Conservation (phyloP, 768 basidiomycete genomes). For the Russula compacta region DNA sequence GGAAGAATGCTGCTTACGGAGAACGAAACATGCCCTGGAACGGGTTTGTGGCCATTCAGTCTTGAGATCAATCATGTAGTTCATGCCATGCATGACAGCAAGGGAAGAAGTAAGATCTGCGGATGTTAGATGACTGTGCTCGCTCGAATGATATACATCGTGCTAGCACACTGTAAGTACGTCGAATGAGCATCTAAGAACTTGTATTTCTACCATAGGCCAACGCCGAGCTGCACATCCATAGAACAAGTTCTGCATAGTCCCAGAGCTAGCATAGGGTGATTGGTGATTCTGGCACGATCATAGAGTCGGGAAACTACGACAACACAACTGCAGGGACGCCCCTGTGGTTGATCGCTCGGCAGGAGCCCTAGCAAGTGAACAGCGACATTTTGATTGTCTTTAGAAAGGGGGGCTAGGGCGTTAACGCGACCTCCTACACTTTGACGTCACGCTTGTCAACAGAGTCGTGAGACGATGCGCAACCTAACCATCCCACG, state of each 20-base stretch:
- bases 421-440: constrained; percentile 59
- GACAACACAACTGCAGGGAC: neutral
- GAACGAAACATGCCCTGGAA: constrained; percentile 64
- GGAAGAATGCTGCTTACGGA: constrained; percentile 41
- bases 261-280: constrained; percentile 38
- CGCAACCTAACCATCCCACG: constrained; percentile 50
- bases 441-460: constrained; percentile 46
- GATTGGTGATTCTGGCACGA: constrained; percentile 23
- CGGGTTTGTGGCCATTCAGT: constrained; percentile 36
- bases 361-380: constrained; percentile 34
- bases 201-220: constrained; percentile 45
- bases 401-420: constrained; percentile 56
- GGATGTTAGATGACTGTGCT: constrained; percentile 26
- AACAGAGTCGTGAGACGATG: constrained; percentile 42
- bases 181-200: neutral
- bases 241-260: constrained; percentile 49
- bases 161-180: constrained; percentile 30
- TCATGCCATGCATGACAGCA: constrained; percentile 63
- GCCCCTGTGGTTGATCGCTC: constrained; percentile 9
- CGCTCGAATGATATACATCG: constrained; percentile 54
- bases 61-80: constrained; percentile 42
- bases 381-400: constrained; percentile 45
- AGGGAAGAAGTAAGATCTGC: constrained; percentile 41
- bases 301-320: neutral
- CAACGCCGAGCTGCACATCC: constrained; percentile 62